Percentiles rank a stretch among this genome's conserved stretches.
Evolutionary conservation across 2,329 filamentous ascomycete genomes (phyloP).

Genomic region (Westerdykella ornata): DNA sequence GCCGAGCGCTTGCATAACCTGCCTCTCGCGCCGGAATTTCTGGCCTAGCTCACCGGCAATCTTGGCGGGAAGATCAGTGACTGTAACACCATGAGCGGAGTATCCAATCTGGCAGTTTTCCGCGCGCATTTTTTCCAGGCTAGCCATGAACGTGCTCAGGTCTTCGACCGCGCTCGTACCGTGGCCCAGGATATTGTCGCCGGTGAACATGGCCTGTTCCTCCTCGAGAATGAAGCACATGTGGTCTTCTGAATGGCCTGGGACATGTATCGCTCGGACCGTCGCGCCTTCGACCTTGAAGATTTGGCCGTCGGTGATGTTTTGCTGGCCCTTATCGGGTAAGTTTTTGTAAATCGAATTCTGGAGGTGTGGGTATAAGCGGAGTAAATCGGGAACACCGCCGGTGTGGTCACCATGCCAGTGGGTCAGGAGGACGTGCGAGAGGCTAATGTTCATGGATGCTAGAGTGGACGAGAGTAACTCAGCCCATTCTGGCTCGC

Average conservation of each 20-base stretch:
- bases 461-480: conserved; percentile 32
- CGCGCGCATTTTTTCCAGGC: conserved; percentile 29
- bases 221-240: conserved; percentile 34
- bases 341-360: conserved; percentile 35
- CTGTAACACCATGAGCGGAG: conserved; percentile 42
- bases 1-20: conserved; percentile 34
- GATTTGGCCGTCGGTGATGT: conserved; percentile 35
- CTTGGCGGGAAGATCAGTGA: conserved; percentile 36
- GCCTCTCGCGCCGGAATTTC: conserved; percentile 39
- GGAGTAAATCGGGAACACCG: conserved; percentile 38
- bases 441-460: conserved; percentile 27
- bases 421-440: conserved; percentile 41
- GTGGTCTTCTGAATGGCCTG: conserved; percentile 32
- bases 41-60: conserved; percentile 34
- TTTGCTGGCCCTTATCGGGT: conserved; percentile 24
- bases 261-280: conserved; percentile 31
- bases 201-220: conserved; percentile 36
- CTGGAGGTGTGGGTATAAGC: conserved; percentile 22
- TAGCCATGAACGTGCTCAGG: conserved; percentile 35
- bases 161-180: conserved; percentile 39
- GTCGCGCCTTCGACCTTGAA: conserved; percentile 40
- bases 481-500: conserved; percentile 31
- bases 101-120: conserved; percentile 39
- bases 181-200: conserved; percentile 36
- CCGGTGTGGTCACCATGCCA: conserved; percentile 44